phyloP scores from a whole-genome alignment of 1,284 basidiomycete species.

The Leucoagaricus sp. region DNA sequence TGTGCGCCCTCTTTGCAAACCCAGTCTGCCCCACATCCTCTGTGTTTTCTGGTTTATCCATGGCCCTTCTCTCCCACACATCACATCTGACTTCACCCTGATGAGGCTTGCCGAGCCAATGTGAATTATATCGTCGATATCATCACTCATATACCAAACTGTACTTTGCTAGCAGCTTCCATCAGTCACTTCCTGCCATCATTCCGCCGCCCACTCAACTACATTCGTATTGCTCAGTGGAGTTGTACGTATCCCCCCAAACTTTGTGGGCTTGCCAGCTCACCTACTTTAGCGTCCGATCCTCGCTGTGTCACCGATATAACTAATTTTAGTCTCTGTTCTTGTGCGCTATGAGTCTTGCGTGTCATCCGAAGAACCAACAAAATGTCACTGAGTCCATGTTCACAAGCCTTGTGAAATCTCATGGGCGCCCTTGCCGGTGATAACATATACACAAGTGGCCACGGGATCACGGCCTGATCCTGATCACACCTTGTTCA shows the following conservation, averaged over 20 bases:
- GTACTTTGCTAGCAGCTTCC: constrained; percentile 12
- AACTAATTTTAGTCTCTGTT: not conserved
- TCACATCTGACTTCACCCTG: constrained; percentile 5
- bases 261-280: constrained; percentile 5
- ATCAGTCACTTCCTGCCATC: constrained; percentile 18
- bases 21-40: not conserved
- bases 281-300: constrained; percentile 1
- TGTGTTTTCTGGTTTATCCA: constrained; percentile 9
- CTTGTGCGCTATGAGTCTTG: not conserved
- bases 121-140: constrained; percentile 10
- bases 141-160: constrained; percentile 2
- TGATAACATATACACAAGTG: constrained; percentile 8
- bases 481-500: constrained; percentile 8
- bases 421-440: constrained; percentile 11
- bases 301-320: not conserved
- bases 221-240: constrained; percentile 11
- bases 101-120: constrained; percentile 5
- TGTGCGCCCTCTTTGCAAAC: not conserved
- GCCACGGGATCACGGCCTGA: constrained; percentile 10
- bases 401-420: constrained; percentile 9
- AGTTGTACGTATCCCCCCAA: constrained; percentile 11
- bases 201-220: constrained; percentile 16
- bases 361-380: not conserved
- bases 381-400: constrained; percentile 1
- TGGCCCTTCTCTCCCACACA: constrained; percentile 1